Evolutionary conservation across 495 filamentous ascomycete species (phyloP).

Genomic region (Penicillium pancosmium): DNA sequence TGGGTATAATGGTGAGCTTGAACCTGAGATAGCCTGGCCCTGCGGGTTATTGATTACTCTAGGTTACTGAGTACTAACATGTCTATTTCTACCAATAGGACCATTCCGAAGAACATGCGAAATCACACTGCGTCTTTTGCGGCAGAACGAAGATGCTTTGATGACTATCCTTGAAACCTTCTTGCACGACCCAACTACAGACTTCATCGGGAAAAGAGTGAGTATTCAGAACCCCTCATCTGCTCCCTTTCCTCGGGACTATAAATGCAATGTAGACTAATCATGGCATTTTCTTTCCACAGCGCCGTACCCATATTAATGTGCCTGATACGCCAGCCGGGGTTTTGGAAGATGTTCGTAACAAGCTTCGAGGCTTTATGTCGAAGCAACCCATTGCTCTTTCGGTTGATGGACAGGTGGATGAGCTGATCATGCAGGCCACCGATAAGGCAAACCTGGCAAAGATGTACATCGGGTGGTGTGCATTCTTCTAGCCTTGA

Average conservation of each 20-base stretch:
- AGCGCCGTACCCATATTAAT: constrained; percentile 59
- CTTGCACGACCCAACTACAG: constrained; percentile 92
- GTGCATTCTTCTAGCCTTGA: constrained; percentile 73
- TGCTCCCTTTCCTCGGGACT: too few species aligned
- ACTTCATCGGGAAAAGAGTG: constrained; percentile 80
- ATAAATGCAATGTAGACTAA: constrained; percentile 1
- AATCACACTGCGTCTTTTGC: constrained; percentile 77
- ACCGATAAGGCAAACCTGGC: constrained; percentile 74
- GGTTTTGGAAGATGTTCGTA: constrained; percentile 84
- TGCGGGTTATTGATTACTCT: background rate
- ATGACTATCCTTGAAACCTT: constrained; percentile 98
- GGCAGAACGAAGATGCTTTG: constrained; percentile 90
- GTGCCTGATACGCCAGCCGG: constrained; percentile 86
- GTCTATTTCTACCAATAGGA: constrained; percentile 42
- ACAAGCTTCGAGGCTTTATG: constrained; percentile 83
- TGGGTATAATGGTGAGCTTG: constrained; percentile 67
- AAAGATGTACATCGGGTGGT: constrained; percentile 98
- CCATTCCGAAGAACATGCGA: constrained; percentile 92
- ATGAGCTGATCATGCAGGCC: constrained; percentile 86
- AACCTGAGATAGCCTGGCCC: background rate
- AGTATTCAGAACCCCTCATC: constrained; percentile 6
- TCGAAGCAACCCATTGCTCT: constrained; percentile 86
- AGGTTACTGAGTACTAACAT: background rate
- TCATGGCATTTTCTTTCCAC: constrained; percentile 23
- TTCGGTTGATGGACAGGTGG: constrained; percentile 92